Base-by-base conservation (phyloP, 2,329 filamentous ascomycete species). In the Sclerotinia minor region DNA sequence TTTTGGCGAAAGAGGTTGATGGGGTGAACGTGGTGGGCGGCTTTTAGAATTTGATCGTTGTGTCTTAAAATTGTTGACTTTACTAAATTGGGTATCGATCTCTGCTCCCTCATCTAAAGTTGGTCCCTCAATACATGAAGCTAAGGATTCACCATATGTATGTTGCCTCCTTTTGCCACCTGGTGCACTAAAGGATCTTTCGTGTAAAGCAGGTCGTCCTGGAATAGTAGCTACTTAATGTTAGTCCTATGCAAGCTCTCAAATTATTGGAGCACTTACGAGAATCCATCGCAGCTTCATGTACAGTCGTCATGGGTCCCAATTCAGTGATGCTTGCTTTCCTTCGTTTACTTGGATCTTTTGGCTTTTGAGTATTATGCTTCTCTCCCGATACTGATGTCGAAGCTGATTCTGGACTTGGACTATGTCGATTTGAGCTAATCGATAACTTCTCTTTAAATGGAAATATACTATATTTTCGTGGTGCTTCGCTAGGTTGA, bases 271-370 rank as follows among this genome's bases (percentile, higher is more conserved):
- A 54, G 29, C 9, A 76, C 88, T 80, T 81, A 91, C 88, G 88
- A 73, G 88, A 90, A 78, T 91, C 88, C 87, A 90, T 89, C 64
- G 86, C 77, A 60, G 84, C 78, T 75, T 90, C 88, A 71, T 89
- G 87, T 19, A 90, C 87, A 1, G 87, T 89, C 6, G 87, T 89
- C 87, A 89, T 88, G 45, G 86, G 86, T 2, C 86, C 87, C 60
- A 89, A 77, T 70, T 90, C 88, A 13, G 86, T 84, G 19, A 88
- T 84, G 77, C 85, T 89, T 72, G 85, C 80, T 75, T 90, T 90
- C 71, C 87, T 83, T 73, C 87, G 82, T 70, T 87, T 81, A 61
- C 79, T 81, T 68, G 86, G 83, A 72, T 87, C 85, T 75, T 85
- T 88, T 74, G 85, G 80, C 67, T 84, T 83, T 69, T 84, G 79